Evolutionary conservation across 495 filamentous ascomycete species (phyloP).

Genomic region (Podospora didyma): DNA sequence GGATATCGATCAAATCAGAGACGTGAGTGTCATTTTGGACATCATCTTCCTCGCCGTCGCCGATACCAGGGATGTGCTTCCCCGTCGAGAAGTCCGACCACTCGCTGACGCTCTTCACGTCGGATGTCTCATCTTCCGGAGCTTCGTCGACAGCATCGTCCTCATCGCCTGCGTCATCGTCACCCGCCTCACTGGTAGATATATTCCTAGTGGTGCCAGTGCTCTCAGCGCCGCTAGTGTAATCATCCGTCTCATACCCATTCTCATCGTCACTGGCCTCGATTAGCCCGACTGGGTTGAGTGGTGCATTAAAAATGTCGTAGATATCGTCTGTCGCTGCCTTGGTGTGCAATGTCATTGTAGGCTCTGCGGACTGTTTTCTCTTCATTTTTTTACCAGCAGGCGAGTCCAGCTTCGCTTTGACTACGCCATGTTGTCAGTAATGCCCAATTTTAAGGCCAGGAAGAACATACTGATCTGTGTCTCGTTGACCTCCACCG

Average conservation of each 20-base stretch:
- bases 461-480: conserved; percentile 66
- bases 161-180: conserved; percentile 26
- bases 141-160: conserved; percentile 22
- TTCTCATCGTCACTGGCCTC: conserved; percentile 59
- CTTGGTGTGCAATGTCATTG: conserved; percentile 94
- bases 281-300: conserved; percentile 46
- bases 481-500: conserved; percentile 75
- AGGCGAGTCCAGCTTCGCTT: conserved; percentile 87
- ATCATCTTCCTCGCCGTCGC: conserved; percentile 24
- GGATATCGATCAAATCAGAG: conserved; percentile 31
- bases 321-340: conserved; percentile 97
- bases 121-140: conserved; percentile 54
- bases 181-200: conserved; percentile 42
- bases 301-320: conserved; percentile 89
- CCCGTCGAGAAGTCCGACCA: conserved; percentile 82
- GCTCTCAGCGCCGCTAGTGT: conserved; percentile 77
- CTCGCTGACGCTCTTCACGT: conserved; percentile 64
- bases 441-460: background rate
- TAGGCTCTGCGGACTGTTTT: conserved; percentile 69
- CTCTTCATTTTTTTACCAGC: conserved; percentile 73
- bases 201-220: conserved; percentile 67
- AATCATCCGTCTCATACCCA: conserved; percentile 69
- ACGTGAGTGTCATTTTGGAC: conserved; percentile 20
- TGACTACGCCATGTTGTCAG: conserved; percentile 53
- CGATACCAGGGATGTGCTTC: conserved; percentile 59